phyloP scores from a whole-genome alignment of 1,284 basidiomycete species.

The Rhodotorula mucilaginosa region DNA sequence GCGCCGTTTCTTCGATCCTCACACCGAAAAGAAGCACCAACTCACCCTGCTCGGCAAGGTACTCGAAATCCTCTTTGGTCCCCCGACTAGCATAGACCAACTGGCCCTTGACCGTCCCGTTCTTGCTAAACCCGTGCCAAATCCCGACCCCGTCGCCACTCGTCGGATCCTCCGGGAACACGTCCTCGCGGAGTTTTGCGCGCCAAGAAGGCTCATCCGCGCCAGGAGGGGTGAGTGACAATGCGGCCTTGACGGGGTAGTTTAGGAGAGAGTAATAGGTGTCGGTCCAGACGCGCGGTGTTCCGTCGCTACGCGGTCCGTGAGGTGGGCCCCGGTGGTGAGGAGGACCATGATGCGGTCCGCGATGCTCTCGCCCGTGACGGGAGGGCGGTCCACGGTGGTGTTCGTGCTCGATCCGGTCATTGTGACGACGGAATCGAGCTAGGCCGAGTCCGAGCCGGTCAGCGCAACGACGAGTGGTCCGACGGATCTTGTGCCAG shows the following conservation, averaged over 20 bases:
- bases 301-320: not conserved
- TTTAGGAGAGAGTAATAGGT: slow-evolving; percentile 65
- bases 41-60: slow-evolving; percentile 55
- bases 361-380: not conserved
- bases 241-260: slow-evolving; percentile 32
- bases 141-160: slow-evolving; percentile 47
- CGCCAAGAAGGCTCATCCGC: slow-evolving; percentile 57
- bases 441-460: not conserved
- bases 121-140: slow-evolving; percentile 52
- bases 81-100: slow-evolving; percentile 83
- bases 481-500: not conserved
- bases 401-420: not conserved
- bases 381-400: not conserved
- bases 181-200: slow-evolving; percentile 54
- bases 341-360: not conserved
- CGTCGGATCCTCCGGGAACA: slow-evolving; percentile 52
- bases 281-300: slow-evolving; percentile 73
- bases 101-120: slow-evolving; percentile 55
- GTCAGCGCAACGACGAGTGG: not conserved
- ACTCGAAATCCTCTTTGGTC: slow-evolving; percentile 70
- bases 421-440: too few species aligned
- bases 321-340: too few species aligned
- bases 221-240: slow-evolving; percentile 45
- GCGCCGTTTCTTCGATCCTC: too few species aligned
- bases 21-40: too few species aligned